Percentiles rank a stretch among this genome's conserved stretches.
Conservation (phyloP, 495 filamentous ascomycete genomes). For the Clavariopsis aquatica region DNA sequence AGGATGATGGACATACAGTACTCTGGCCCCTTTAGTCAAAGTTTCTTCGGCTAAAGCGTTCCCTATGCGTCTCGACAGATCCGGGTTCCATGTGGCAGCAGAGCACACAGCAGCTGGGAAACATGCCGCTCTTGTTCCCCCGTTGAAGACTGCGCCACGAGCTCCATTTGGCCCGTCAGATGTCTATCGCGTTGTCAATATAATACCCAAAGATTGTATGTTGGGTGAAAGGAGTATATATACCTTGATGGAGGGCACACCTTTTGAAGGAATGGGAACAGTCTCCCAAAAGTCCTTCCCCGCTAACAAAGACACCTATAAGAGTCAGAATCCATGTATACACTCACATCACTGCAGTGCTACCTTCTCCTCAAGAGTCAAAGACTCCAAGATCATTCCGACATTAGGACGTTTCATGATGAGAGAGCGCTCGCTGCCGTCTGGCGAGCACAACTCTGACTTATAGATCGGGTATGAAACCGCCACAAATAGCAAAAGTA, state of each 20-base stretch:
- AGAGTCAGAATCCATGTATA: not conserved
- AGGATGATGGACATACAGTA: constrained; percentile 46
- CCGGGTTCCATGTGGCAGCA: constrained; percentile 69
- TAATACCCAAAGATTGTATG: not conserved
- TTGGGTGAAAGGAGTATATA: not conserved
- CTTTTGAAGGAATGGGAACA: constrained; percentile 19
- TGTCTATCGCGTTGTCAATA: not conserved
- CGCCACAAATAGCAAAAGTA: not conserved
- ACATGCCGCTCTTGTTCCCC: constrained; percentile 34
- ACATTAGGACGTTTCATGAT: constrained; percentile 14
- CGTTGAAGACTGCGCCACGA: constrained; percentile 31
- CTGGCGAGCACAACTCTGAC: no score
- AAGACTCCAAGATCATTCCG: constrained; percentile 7
- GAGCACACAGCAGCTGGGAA: constrained; percentile 55
- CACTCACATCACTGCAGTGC: not conserved
- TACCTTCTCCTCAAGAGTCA: constrained; percentile 31
- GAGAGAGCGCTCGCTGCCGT: not conserved
- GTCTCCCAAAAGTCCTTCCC: constrained; percentile 36
- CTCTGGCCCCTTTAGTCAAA: constrained; percentile 67
- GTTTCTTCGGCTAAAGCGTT: constrained; percentile 67
- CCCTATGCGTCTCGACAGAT: constrained; percentile 62
- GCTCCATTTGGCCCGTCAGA: constrained; percentile 38
- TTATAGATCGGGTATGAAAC: no score
- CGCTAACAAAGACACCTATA: constrained; percentile 17
- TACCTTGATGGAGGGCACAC: constrained; percentile 28